Conservation (phyloP, 2,329 filamentous ascomycete genomes). For the Penicillium sp. region DNA sequence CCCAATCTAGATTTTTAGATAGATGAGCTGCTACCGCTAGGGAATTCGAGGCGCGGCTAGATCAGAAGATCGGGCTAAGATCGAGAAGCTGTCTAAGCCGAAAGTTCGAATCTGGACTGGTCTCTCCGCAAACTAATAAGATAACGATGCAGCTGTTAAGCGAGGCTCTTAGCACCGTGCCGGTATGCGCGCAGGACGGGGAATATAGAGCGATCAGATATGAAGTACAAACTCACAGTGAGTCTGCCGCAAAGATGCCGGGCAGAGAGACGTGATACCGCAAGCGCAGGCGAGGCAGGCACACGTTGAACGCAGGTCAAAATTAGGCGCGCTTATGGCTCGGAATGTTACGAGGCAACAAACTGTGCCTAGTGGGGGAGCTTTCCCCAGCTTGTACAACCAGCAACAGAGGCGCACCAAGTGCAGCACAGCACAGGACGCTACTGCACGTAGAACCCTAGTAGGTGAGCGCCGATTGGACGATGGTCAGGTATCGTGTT, state of each 20-base stretch:
- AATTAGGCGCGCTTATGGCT: not conserved
- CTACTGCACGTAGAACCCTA: conserved; percentile 16
- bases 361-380: conserved; percentile 2
- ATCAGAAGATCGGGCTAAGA: not conserved
- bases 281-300: conserved; percentile 4
- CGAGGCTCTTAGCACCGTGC: not conserved
- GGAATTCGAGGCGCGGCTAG: conserved; percentile 9
- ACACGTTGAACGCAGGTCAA: conserved; percentile 1
- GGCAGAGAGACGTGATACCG: conserved; percentile 3
- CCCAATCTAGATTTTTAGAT: conserved; percentile 2
- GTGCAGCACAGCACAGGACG: conserved; percentile 15
- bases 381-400: conserved; percentile 22
- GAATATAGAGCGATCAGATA: conserved; percentile 8
- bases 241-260: not conserved
- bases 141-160: not conserved
- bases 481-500: not conserved
- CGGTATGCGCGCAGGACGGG: not conserved
- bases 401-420: conserved; percentile 7
- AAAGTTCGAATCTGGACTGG: conserved; percentile 10
- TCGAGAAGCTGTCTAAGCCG: not conserved
- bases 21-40: not conserved
- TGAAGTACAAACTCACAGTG: not conserved
- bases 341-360: conserved; percentile 9
- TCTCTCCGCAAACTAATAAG: not conserved
- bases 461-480: conserved; percentile 7